These are phyloP conservation scores for Oenanthe sinensis DNA, from an alignment of 129 eudicot species.

Conservation along the genomic window DNA sequence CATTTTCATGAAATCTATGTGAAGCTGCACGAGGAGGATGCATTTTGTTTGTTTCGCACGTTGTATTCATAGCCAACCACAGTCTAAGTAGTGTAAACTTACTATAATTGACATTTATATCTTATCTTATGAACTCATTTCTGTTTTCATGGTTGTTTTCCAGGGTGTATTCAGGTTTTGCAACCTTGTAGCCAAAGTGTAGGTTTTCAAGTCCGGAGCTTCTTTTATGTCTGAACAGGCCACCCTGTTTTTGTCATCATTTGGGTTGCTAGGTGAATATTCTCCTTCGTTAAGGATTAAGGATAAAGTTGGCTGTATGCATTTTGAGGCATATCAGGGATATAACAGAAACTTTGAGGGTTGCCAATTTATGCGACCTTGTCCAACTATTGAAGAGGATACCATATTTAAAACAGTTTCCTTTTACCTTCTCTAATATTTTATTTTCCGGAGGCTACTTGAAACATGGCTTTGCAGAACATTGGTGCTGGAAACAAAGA, in stretches of 20 bases:
- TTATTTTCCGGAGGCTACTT: neutral
- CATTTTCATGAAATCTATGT: neutral
- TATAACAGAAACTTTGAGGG: conserved; percentile 10
- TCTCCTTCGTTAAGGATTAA: conserved; percentile 37
- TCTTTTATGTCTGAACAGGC: conserved; percentile 57
- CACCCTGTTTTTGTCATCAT: conserved; percentile 29
- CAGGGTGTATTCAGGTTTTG: conserved; percentile 8
- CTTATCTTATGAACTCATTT: neutral
- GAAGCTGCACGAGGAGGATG: too few relatives aligned
- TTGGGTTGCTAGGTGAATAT: conserved; percentile 54
- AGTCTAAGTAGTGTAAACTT: too few relatives aligned
- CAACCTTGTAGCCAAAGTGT: conserved; percentile 26
- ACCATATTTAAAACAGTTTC: conserved; percentile 11
- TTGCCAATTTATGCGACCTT: conserved; percentile 22
- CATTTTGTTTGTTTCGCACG: too few relatives aligned
- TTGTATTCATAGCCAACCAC: too few relatives aligned
- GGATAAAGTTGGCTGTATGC: conserved; percentile 37
- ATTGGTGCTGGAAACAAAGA: conserved; percentile 66
- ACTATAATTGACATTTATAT: too few relatives aligned
- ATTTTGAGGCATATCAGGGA: conserved; percentile 19
- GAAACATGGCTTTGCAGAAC: conserved; percentile 55
- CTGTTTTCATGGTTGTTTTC: neutral
- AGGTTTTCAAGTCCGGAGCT: conserved; percentile 23
- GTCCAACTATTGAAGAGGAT: conserved; percentile 4
- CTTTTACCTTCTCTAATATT: neutral